Base-by-base conservation (phyloP, 345 rosid species). In the Mangifera indica region DNA sequence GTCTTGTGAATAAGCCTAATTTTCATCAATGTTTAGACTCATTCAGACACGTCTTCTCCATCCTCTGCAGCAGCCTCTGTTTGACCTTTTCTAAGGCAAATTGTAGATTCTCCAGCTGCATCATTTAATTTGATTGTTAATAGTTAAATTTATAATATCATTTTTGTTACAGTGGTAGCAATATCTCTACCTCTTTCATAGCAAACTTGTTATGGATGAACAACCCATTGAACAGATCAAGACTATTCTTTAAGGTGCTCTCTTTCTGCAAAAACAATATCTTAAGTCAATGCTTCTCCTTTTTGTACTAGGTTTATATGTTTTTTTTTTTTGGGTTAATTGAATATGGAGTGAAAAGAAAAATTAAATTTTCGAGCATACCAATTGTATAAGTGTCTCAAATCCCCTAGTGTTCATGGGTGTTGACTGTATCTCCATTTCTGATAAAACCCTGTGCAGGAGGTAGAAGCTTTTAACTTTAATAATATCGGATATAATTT, bases 61-160 rank as follows among this genome's bases (percentile, higher is more conserved):
- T 67, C 72, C 40, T 72, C 60, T 78, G 65, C 32, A 7, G 64
- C 75, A 87, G 81, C 82, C 69, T 76, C 64, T 75, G 69, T 77
- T 81, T 87, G 68, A 83, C 76, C 59, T 73, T 73, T 46, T 73
- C 77, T 1, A 83, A 53, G 57, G 86, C 79, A 40, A 71, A 51
- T 70, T 76, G 86, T 22, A 85, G 81, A 71, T 81, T 78, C 81
- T 68, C 60, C 65, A 87, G 74, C 91, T 85, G 88, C 86, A 78
- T 66, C 60, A 52, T 20, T 63, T 12, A 0, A 52, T 67, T 7
- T 2, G 20, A 32, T 4, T 15, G 18, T 53, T 8, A n/a, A 37
- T 46, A n/a, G 11, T 21, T 17, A 22, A 10, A 21, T 51, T 71
- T 49, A 4, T 40, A 24, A 21, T 29, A 56, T 4, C 11, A 25